A percentile compares a stretch with the other conserved stretches of the same genome.
phyloP scores from a whole-genome alignment of 2,329 filamentous ascomycete genomes.

The Eurotiales sp. region DNA sequence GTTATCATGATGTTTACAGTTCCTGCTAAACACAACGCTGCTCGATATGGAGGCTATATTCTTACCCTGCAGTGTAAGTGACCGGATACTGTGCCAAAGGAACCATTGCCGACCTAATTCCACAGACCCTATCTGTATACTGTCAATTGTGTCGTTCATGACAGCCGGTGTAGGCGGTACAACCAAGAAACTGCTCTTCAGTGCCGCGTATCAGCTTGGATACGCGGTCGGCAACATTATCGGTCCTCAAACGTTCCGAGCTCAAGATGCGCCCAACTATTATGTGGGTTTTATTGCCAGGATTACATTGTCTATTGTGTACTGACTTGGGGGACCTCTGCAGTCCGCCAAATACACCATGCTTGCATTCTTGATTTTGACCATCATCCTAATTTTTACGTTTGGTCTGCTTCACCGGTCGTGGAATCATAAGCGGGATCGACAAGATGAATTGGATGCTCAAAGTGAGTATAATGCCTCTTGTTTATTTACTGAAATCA shows the following conservation, averaged over 20 bases:
- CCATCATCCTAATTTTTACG: not conserved
- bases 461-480: not conserved
- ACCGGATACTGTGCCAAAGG: not conserved
- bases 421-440: not conserved
- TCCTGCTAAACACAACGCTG: not conserved
- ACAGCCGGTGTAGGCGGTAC: slow-evolving; percentile 1
- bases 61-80: not conserved
- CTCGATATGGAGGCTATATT: not conserved
- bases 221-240: slow-evolving; percentile 43
- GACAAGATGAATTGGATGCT: not conserved
- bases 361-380: not conserved
- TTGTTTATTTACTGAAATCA: not conserved
- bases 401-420: not conserved
- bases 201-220: slow-evolving; percentile 18
- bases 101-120: not conserved
- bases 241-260: slow-evolving; percentile 44
- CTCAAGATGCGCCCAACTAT: slow-evolving; percentile 41
- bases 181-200: not conserved
- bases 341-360: not conserved
- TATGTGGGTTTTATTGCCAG: not conserved
- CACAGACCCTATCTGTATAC: not conserved
- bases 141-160: not conserved
- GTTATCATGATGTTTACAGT: not conserved
- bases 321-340: not conserved
- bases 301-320: not conserved